phyloP scores from a whole-genome alignment of 2,329 filamentous ascomycete genomes.

The Fonsecaea erecta region DNA sequence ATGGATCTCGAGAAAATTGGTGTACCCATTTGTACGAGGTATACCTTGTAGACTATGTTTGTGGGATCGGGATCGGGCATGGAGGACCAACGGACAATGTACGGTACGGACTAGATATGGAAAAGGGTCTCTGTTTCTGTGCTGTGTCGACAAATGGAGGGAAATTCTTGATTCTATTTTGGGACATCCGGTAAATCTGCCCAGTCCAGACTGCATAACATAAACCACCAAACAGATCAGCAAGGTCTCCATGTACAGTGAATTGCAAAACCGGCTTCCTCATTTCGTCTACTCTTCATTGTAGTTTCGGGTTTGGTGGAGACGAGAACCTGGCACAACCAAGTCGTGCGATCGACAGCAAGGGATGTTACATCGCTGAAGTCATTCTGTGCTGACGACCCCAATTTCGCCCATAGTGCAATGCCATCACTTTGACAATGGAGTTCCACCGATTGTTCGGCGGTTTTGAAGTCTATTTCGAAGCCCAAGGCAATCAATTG shows the following conservation, averaged over 20 bases:
- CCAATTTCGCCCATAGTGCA: too few relatives aligned
- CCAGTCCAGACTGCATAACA: neutral
- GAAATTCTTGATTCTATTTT: neutral
- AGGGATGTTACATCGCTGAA: too few relatives aligned
- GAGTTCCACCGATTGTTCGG: constrained; percentile 42
- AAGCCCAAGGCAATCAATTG: constrained; percentile 11
- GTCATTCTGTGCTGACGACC: too few relatives aligned
- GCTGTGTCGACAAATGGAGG: neutral
- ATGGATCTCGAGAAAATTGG: neutral
- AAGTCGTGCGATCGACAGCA: too few relatives aligned
- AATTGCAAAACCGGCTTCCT: too few relatives aligned
- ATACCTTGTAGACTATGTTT: neutral
- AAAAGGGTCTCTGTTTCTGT: neutral
- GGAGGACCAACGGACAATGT: neutral
- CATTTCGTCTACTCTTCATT: too few relatives aligned
- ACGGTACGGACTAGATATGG: too few relatives aligned
- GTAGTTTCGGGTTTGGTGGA: too few relatives aligned
- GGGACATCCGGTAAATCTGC: neutral
- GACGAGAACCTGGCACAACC: too few relatives aligned
- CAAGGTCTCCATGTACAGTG: neutral
- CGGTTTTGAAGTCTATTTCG: constrained; percentile 40
- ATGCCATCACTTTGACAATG: constrained; percentile 46
- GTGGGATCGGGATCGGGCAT: neutral
- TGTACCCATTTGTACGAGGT: neutral
- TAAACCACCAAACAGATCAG: neutral